These are phyloP conservation scores for Postia placenta DNA, from an alignment of 768 basidiomycete species.

Conservation along the genomic window DNA sequence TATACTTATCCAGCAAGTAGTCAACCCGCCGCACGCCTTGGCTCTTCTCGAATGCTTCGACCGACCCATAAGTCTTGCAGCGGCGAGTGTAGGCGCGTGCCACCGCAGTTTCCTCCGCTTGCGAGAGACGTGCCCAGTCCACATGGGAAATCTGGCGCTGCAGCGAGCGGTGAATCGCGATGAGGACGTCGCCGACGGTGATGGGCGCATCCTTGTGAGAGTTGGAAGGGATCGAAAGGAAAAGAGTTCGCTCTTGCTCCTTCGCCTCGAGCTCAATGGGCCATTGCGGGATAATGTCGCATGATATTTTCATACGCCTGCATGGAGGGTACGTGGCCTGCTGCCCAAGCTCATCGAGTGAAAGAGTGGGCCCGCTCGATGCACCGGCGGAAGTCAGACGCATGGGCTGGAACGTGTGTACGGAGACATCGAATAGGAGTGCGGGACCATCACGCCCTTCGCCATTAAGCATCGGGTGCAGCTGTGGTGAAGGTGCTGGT, in stretches of 20 bases:
- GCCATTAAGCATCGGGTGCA: slow-evolving; percentile 52
- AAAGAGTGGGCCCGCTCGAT: slow-evolving; percentile 26
- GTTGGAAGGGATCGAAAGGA: slow-evolving; percentile 21
- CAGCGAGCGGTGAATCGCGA: slow-evolving; percentile 42
- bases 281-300: slow-evolving; percentile 55
- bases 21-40: slow-evolving; percentile 36
- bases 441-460: slow-evolving; percentile 34
- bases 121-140: slow-evolving; percentile 28
- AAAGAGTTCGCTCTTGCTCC: slow-evolving; percentile 12
- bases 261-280: slow-evolving; percentile 43
- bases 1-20: slow-evolving; percentile 28
- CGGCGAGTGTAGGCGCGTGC: slow-evolving; percentile 33
- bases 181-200: slow-evolving; percentile 52
- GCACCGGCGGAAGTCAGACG: slow-evolving; percentile 34
- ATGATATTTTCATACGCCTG: slow-evolving; percentile 48
- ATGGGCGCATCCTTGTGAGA: slow-evolving; percentile 31
- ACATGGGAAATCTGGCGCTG: slow-evolving; percentile 31
- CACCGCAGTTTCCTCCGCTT: slow-evolving; percentile 23
- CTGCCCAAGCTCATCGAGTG: slow-evolving; percentile 40
- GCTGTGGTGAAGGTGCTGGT: slow-evolving; percentile 14
- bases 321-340: slow-evolving; percentile 52
- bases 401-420: slow-evolving; percentile 40
- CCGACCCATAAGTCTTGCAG: slow-evolving; percentile 24
- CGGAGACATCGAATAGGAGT: slow-evolving; percentile 52
- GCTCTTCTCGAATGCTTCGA: slow-evolving; percentile 26